Percentiles rank a stretch among this genome's conserved stretches.
phyloP scores from a whole-genome alignment of 2,329 filamentous ascomycete species.

The Dissoconium aciculare region DNA sequence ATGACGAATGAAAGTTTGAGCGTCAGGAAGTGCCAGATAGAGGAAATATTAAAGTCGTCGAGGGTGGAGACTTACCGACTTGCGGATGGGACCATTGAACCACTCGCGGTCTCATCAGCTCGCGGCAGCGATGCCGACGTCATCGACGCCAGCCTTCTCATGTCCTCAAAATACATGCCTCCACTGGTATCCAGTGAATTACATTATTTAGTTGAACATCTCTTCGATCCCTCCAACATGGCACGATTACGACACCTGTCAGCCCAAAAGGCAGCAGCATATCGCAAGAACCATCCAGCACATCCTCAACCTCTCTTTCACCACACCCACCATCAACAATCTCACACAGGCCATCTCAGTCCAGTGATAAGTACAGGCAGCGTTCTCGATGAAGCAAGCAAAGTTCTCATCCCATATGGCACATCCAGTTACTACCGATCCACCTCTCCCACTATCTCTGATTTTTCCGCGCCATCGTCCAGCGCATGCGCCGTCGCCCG shows the following conservation, averaged over 20 bases:
- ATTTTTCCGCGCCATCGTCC: slow-evolving; percentile 8
- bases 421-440: slow-evolving; percentile 22
- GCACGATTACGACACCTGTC: slow-evolving; percentile 70
- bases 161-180: slow-evolving; percentile 80
- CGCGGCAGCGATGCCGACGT: slow-evolving; percentile 56
- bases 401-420: slow-evolving; percentile 20
- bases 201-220: slow-evolving; percentile 46
- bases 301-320: slow-evolving; percentile 16
- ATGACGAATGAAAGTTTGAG: slow-evolving; percentile 14
- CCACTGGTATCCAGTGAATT: slow-evolving; percentile 69
- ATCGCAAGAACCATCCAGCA: slow-evolving; percentile 36
- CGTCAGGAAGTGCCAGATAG: slow-evolving; percentile 9
- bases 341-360: slow-evolving; percentile 12
- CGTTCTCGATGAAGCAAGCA: slow-evolving; percentile 17
- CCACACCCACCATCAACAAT: slow-evolving; percentile 12
- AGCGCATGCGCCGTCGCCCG: slow-evolving; percentile 40
- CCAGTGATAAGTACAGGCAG: slow-evolving; percentile 16
- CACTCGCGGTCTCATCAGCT: slow-evolving; percentile 66
- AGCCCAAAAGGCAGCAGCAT: slow-evolving; percentile 65
- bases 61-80: slow-evolving; percentile 9
- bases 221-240: slow-evolving; percentile 66
- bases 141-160: slow-evolving; percentile 86
- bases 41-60: slow-evolving; percentile 6
- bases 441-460: slow-evolving; percentile 18
- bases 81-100: slow-evolving; percentile 16